Evolutionary conservation across 495 filamentous ascomycete species (phyloP).

Genomic region (Achaetomiella virescens): DNA sequence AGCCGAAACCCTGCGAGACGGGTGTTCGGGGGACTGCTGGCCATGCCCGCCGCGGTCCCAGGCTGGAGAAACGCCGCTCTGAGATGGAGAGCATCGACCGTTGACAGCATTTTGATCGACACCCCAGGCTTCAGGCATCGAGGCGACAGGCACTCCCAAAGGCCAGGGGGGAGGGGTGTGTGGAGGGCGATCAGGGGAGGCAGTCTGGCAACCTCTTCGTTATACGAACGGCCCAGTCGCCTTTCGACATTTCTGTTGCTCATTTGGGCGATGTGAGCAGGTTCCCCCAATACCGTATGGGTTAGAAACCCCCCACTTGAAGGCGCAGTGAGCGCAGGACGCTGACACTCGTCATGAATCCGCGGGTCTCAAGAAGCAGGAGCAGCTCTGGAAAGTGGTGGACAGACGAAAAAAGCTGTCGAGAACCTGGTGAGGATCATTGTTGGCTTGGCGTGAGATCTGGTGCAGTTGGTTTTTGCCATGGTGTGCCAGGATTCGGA

Average conservation of each 20-base stretch:
- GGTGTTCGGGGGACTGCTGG: not conserved
- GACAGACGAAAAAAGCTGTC: not conserved
- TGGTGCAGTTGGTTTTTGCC: not conserved
- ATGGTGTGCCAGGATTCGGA: not conserved
- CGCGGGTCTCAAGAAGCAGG: not conserved
- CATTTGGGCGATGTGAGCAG: not conserved
- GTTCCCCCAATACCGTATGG: not conserved
- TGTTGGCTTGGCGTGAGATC: slow-evolving; percentile 1
- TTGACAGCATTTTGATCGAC: no score
- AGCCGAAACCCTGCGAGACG: slow-evolving; percentile 5
- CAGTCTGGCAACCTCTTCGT: not conserved
- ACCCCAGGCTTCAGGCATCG: not conserved
- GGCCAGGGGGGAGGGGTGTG: not conserved
- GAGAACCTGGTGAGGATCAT: not conserved
- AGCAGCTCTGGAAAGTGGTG: not conserved
- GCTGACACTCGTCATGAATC: no score
- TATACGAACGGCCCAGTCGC: slow-evolving; percentile 19
- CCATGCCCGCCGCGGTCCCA: not conserved
- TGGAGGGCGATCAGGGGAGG: not conserved
- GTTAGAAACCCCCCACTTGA: not conserved
- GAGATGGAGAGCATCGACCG: no score
- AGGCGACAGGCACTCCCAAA: no score
- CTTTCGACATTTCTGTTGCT: not conserved
- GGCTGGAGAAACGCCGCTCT: not conserved
- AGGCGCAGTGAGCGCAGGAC: no score